phyloP scores from a whole-genome alignment of 768 basidiomycete genomes.

The Lactarius pseudohatsudake region DNA sequence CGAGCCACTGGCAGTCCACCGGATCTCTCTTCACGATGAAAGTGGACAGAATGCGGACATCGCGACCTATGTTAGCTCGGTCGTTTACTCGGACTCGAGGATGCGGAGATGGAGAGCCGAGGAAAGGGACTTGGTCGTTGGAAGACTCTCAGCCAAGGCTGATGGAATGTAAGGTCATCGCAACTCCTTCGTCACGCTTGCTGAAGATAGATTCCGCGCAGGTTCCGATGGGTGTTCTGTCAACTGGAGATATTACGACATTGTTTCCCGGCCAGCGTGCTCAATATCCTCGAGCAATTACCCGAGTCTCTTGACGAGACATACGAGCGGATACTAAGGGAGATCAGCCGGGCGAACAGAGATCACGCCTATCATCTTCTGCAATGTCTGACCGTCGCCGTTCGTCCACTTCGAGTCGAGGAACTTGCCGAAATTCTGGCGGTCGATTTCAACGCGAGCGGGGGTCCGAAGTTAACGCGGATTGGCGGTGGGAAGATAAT shows the following conservation, averaged over 20 bases:
- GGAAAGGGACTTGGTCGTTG: no score
- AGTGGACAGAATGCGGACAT: not conserved
- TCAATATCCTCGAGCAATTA: no score
- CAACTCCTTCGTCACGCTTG: not conserved
- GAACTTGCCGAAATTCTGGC: constrained; percentile 4
- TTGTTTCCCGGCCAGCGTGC: not conserved
- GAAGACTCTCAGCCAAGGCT: not conserved
- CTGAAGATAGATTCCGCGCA: not conserved
- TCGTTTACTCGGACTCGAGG: not conserved
- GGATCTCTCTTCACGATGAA: not conserved
- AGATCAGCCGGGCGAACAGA: no score
- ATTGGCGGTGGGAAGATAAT: not conserved
- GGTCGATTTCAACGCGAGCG: not conserved
- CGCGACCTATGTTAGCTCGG: not conserved
- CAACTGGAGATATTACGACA: not conserved
- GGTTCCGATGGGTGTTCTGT: constrained; percentile 9
- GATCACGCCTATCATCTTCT: no score
- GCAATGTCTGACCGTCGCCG: no score
- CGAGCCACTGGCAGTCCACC: not conserved
- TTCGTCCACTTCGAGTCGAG: no score
- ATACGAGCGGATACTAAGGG: no score
- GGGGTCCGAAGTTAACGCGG: not conserved
- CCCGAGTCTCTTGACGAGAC: no score
- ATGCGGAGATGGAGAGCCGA: not conserved
- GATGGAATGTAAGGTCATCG: not conserved